Conservation (phyloP, 768 basidiomycete species). For the Hemileccinum rubropunctum region DNA sequence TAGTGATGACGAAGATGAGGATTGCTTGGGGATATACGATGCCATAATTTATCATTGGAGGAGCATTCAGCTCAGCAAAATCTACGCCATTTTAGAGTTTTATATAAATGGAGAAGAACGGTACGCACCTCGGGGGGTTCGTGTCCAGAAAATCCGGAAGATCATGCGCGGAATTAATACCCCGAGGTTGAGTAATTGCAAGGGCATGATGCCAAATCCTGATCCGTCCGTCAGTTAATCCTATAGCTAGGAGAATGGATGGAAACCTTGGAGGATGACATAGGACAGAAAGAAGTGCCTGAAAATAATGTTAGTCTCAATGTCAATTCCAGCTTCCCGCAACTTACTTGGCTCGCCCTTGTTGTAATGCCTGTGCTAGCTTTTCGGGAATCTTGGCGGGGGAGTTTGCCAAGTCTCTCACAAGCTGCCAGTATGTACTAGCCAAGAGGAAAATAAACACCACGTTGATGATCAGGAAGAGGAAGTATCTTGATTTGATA, state of each 20-base stretch:
- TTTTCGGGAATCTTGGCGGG: conserved; percentile 95
- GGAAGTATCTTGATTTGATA: conserved; percentile 67
- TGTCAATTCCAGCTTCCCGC: conserved; percentile 8
- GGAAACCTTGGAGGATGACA: conserved; percentile 75
- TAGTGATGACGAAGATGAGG: conserved; percentile 90
- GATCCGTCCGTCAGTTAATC: conserved; percentile 4
- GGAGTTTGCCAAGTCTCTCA: conserved; percentile 88
- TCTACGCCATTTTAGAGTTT: conserved; percentile 47
- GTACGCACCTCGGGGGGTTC: conserved; percentile 82
- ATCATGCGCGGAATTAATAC: conserved; percentile 79
- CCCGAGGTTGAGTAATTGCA: conserved; percentile 91
- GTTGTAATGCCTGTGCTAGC: conserved; percentile 78
- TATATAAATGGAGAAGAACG: background rate
- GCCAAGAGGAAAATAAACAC: conserved; percentile 93
- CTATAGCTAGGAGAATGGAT: background rate
- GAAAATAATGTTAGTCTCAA: conserved; percentile 3
- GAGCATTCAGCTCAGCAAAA: conserved; percentile 93
- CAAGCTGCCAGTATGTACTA: conserved; percentile 87
- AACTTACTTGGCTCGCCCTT: conserved; percentile 64
- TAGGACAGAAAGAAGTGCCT: conserved; percentile 85
- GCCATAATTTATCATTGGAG: conserved; percentile 98
- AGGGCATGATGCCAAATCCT: conserved; percentile 93
- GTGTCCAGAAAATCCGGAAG: conserved; percentile 71
- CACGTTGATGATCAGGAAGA: conserved; percentile 89
- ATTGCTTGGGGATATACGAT: conserved; percentile 96